A percentile compares a stretch with the other conserved stretches of the same genome.
phyloP scores from a whole-genome alignment of 306 rosid species.

The Betula pendula region DNA sequence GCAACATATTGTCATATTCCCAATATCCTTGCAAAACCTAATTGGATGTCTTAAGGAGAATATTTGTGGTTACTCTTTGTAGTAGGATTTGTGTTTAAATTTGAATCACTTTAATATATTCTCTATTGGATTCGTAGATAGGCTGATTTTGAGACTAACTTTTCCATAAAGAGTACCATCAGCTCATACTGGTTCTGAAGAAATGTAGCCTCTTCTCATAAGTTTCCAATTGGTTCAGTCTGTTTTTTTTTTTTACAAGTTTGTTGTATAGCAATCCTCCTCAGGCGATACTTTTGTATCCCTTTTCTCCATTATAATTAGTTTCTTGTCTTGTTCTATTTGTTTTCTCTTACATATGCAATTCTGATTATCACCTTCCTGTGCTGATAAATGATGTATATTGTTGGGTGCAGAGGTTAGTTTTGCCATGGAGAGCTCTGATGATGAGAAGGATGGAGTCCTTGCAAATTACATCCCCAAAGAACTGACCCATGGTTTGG shows the following conservation, averaged over 20 bases:
- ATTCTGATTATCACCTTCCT: background rate
- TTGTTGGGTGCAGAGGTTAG: slow-evolving; percentile 26
- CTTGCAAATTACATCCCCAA: slow-evolving; percentile 43
- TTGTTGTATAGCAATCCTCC: background rate
- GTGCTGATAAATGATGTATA: background rate
- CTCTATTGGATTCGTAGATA: background rate
- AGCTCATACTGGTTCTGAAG: background rate
- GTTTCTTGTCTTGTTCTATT: background rate
- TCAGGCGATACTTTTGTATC: background rate
- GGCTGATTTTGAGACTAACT: background rate
- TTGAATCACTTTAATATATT: background rate
- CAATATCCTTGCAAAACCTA: background rate
- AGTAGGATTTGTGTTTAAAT: background rate
- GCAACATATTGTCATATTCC: background rate
- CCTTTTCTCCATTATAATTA: too few relatives aligned
- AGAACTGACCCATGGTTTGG: slow-evolving; percentile 50
- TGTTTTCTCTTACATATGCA: background rate
- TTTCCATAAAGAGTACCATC: background rate
- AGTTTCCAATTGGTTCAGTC: background rate
- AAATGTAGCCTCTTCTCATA: background rate
- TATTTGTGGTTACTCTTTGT: background rate
- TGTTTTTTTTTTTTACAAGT: background rate
- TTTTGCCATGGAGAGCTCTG: slow-evolving; percentile 70
- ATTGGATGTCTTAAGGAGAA: background rate
- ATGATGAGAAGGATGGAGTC: slow-evolving; percentile 65